Percentiles rank a stretch among this genome's conserved stretches.
Conservation (phyloP, 257 asterid genomes). For the Solanum pennellii region DNA sequence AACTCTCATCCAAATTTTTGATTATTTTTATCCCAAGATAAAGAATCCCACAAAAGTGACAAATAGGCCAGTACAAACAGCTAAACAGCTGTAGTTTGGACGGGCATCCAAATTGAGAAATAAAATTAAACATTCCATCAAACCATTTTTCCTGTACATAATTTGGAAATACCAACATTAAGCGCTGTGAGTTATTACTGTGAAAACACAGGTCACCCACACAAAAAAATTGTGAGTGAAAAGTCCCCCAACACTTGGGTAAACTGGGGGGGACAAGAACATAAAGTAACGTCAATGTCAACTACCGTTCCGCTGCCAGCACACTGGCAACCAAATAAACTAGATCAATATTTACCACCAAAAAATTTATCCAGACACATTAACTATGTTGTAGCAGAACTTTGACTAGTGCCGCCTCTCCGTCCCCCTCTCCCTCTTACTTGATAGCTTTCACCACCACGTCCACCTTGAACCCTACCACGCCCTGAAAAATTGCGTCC, state of each 20-base stretch:
- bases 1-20: no score
- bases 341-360: background rate
- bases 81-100: no score
- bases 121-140: background rate
- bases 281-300: background rate
- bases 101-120: background rate
- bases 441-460: slow-evolving; percentile 1
- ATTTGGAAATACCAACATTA: background rate
- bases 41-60: no score
- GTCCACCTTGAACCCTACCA: slow-evolving; percentile 12
- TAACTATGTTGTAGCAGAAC: background rate
- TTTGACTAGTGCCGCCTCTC: slow-evolving; percentile 3
- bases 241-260: background rate
- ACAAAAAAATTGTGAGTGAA: background rate
- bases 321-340: background rate
- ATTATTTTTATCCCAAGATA: no score
- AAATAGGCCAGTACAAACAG: no score
- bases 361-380: background rate
- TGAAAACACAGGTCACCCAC: background rate
- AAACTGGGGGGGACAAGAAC: background rate
- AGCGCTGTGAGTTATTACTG: background rate
- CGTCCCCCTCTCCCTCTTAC: slow-evolving; percentile 5
- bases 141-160: background rate
- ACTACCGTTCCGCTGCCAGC: slow-evolving; percentile 6
- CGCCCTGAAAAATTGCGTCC: slow-evolving; percentile 19